A percentile compares a stretch with the other conserved stretches of the same genome.
These are phyloP conservation scores for Ascochyta pisi DNA, from an alignment of 2,329 filamentous ascomycete species.

Conservation along the genomic window DNA sequence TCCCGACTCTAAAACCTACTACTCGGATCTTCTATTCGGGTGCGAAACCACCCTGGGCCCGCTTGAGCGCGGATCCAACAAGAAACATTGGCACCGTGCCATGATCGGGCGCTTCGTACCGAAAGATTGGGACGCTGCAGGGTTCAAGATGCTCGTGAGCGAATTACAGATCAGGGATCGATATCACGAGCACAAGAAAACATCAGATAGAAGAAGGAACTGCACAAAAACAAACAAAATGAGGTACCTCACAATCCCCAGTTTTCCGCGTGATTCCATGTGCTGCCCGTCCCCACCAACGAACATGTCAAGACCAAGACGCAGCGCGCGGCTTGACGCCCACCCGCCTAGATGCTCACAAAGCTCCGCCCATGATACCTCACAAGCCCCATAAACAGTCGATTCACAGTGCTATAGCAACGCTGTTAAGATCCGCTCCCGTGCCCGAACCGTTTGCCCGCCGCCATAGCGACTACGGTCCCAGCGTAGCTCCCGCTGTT, in stretches of 20 bases:
- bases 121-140: constrained; percentile 8
- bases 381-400: neutral
- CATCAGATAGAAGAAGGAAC: constrained; percentile 18
- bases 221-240: constrained; percentile 21
- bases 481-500: neutral
- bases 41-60: constrained; percentile 1
- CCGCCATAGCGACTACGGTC: constrained; percentile 2
- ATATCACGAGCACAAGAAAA: constrained; percentile 15
- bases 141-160: constrained; percentile 16
- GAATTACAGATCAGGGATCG: constrained; percentile 2
- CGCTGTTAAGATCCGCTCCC: constrained; percentile 3
- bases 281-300: neutral
- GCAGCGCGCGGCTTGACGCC: constrained; percentile 3
- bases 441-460: constrained; percentile 11
- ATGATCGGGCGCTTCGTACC: constrained; percentile 13
- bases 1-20: constrained; percentile 10
- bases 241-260: constrained; percentile 20
- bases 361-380: neutral
- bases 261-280: constrained; percentile 8
- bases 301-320: neutral
- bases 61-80: constrained; percentile 3
- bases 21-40: neutral
- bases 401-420: neutral
- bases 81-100: constrained; percentile 5
- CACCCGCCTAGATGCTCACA: neutral